Conservation (phyloP, 2,329 filamentous ascomycete genomes). For the Xylaria multiplex region DNA sequence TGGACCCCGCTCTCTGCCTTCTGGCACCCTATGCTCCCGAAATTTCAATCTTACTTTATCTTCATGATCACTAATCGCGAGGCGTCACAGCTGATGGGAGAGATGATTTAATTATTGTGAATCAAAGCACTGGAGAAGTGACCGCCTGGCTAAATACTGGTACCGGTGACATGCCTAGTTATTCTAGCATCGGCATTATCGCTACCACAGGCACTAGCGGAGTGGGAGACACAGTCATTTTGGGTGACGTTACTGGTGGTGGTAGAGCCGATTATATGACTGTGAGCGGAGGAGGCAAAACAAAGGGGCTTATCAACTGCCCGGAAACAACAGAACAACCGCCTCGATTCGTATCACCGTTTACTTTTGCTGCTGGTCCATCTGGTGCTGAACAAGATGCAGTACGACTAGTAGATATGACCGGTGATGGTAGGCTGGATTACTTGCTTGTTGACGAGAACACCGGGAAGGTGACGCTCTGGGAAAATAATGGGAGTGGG, state of each 20-base stretch:
- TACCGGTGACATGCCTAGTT: not conserved
- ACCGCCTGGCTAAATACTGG: slow-evolving; percentile 17
- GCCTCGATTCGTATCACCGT: not conserved
- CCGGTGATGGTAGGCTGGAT: slow-evolving; percentile 16
- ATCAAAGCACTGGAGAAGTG: not conserved
- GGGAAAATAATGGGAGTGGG: slow-evolving; percentile 7
- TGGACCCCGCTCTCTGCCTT: too few relatives aligned
- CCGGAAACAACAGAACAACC: not conserved
- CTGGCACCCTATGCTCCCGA: too few relatives aligned
- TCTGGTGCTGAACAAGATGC: slow-evolving; percentile 3
- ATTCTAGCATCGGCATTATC: not conserved
- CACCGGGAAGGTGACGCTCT: slow-evolving; percentile 6
- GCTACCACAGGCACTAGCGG: too few relatives aligned
- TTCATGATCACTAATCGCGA: too few relatives aligned
- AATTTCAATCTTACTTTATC: too few relatives aligned
- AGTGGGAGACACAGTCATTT: not conserved
- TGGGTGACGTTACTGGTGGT: slow-evolving; percentile 14
- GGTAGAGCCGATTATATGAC: slow-evolving; percentile 21
- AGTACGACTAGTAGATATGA: slow-evolving; percentile 15
- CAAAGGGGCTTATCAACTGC: not conserved
- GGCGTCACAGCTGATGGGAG: slow-evolving; percentile 15
- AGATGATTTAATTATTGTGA: slow-evolving; percentile 7
- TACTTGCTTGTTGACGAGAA: slow-evolving; percentile 10
- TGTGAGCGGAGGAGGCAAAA: slow-evolving; percentile 2
- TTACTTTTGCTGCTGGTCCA: slow-evolving; percentile 10